Evolutionary conservation across 1,284 basidiomycete genomes (phyloP), one percentile per base, ranked within the genome.

Genomic region (Peniophora sp.): DNA sequence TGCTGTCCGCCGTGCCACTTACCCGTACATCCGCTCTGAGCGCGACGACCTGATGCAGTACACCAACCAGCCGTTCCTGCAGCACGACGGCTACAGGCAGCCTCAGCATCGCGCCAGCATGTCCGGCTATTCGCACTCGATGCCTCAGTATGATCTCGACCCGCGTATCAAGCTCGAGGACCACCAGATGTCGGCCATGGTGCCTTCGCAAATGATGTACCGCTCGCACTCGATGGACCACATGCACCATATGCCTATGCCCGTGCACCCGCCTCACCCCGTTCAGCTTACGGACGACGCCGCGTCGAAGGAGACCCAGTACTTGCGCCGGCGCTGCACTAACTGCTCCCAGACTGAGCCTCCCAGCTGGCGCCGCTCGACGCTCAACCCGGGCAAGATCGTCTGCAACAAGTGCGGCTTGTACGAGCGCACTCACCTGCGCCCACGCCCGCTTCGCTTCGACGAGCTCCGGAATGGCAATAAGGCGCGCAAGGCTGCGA

Each of bases 331-430:
- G 32, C 76, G 87, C 14, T 91, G 89, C 70, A 88, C 86, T 75
- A 91, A 91, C 70, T 91, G 89, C 69, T 88, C 89, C 64, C 89
- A 88, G 19, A 91, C 89, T 1, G 89, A 91, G 65, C 89, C 89
- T 0, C 88, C 89, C 2, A 84, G 81, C 24, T 91, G 88, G 88
- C 82, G 89, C 47, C 80, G 89, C 36, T 85, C 81, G 27, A 91
- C 89, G 6, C 81, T 91, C 62, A 89, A 89, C 67, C 87, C 86
- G 2, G 89, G 88, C 56, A 91, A 91, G 69, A 91, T 91, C 62
- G 89, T 91, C 50, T 91, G 88, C 76, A 91, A 91, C 77, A 91
- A 91, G 72, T 91, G 88, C 58, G 88, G 88, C 17, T 73, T 91
- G 38, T 91, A 91, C 64, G 88, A 91, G 67, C 85, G 88, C 61